These are phyloP conservation scores for Candida boidinii DNA, from an alignment of 805 yeast species.

Conservation along the genomic window DNA sequence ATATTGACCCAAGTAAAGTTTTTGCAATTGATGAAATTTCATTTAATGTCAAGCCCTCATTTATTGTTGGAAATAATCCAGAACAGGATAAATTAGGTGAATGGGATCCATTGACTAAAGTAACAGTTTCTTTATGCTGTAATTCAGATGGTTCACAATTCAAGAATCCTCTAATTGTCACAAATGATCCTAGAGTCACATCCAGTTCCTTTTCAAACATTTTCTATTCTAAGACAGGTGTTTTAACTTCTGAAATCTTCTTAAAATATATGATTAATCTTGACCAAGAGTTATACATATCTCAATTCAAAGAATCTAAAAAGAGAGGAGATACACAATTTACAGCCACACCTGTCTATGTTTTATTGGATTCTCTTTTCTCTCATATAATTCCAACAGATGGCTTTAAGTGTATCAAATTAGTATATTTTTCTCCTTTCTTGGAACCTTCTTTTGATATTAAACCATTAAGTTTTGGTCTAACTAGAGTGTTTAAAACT, in stretches of 20 bases:
- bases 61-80: conserved; percentile 9
- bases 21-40: conserved; percentile 30
- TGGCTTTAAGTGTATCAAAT: conserved; percentile 16
- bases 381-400: conserved; percentile 28
- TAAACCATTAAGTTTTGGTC: conserved; percentile 26
- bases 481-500: conserved; percentile 24
- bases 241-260: conserved; percentile 19
- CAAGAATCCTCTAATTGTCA: conserved; percentile 21
- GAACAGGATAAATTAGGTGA: too few relatives aligned
- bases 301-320: conserved; percentile 1
- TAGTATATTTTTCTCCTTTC: conserved; percentile 19
- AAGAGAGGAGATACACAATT: conserved; percentile 15
- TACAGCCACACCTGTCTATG: too few relatives aligned
- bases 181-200: conserved; percentile 10
- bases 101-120: conserved; percentile 9
- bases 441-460: conserved; percentile 5
- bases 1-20: conserved; percentile 17
- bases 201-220: conserved; percentile 7
- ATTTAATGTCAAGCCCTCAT: conserved; percentile 14
- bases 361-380: conserved; percentile 26
- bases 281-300: conserved; percentile 6
- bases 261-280: conserved; percentile 14
- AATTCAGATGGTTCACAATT: conserved; percentile 21
- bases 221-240: conserved; percentile 14
- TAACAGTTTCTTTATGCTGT: conserved; percentile 18